Base-by-base conservation (phyloP, 768 basidiomycete genomes). In the Leucocoprinus sp. region DNA sequence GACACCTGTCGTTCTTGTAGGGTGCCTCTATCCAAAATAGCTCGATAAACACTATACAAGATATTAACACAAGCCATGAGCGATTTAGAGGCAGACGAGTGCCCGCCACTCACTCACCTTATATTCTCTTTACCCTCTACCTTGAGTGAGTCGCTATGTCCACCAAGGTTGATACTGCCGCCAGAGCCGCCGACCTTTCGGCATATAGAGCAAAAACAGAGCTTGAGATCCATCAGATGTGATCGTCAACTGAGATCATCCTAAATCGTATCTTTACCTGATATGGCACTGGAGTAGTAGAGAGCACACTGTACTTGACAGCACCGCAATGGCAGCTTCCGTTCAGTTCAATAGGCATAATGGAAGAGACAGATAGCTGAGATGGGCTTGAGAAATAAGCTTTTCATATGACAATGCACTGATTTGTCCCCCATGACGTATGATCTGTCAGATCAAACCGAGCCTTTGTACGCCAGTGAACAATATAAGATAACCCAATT, bases 181-280 rank as follows among this genome's bases (percentile, higher is more conserved):
- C 80, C 78, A 0, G 63, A 63, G 11, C 82, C 82, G 29, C 80
- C 80, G 8, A 81, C 78, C 58, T 84, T 84, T 47, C 82, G 75
- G 55, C 82, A 84, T 50, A 84, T 82, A 26, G 79, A 82, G 56
- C 82, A 84, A 4, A 76, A 42, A 53, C 82, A 84, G 24, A 83
- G 57, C 75, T 80, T 49, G 6, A 8, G 31, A 9, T 3, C 12
- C 24, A 14, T 42, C 18, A 34, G 29, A 24, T 27, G 18, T 8
- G 26, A 36, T 37, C 29, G 34, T 21, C 21, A 45, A 7, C 11
- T 37, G 18, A 35, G 14, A 24, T 35, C 19, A 28, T 34, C 9
- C 37, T 34, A 37, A 17, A 12, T 23, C 14, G 9, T 11, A 26
- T 24, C 50, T 63, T 22, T 44, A 78, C 80, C 65, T 81, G 78